A percentile compares a stretch with the other conserved stretches of the same genome.
phyloP scores from a whole-genome alignment of 2,329 filamentous ascomycete species.

The Colletotrichum spinosum region DNA sequence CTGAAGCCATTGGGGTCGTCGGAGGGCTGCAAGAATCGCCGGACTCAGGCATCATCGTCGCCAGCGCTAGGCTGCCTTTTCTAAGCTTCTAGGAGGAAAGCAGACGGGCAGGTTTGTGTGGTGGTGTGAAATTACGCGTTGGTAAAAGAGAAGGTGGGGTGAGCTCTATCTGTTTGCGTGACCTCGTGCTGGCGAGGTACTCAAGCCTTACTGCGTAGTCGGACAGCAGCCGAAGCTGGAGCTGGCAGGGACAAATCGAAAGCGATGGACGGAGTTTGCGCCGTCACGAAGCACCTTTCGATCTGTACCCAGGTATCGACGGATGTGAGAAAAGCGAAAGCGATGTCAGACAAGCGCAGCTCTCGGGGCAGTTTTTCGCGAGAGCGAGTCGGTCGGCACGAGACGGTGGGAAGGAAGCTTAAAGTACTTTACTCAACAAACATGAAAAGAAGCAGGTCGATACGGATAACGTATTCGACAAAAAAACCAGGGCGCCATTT shows the following conservation, averaged over 20 bases:
- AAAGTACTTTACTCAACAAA: not conserved
- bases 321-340: constrained; percentile 26
- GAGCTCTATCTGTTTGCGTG: not conserved
- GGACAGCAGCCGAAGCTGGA: too few species aligned
- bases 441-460: not conserved
- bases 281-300: not conserved
- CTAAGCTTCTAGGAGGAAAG: not conserved
- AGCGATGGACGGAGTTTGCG: constrained; percentile 5
- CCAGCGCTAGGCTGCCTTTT: constrained; percentile 15
- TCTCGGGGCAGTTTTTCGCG: constrained; percentile 8
- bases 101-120: constrained; percentile 4
- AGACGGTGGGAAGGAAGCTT: constrained; percentile 10
- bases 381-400: constrained; percentile 3
- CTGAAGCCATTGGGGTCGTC: constrained; percentile 32
- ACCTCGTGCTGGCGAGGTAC: not conserved
- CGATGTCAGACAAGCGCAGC: not conserved
- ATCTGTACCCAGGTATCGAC: too few species aligned
- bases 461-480: not conserved
- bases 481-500: constrained; percentile 13
- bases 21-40: constrained; percentile 23
- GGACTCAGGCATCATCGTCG: constrained; percentile 22
- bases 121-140: constrained; percentile 8
- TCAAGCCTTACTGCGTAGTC: constrained; percentile 1
- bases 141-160: constrained; percentile 16
- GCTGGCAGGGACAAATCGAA: not conserved